phyloP scores from a whole-genome alignment of 208 protist genomes.

The Trypanosoma conorhini region DNA sequence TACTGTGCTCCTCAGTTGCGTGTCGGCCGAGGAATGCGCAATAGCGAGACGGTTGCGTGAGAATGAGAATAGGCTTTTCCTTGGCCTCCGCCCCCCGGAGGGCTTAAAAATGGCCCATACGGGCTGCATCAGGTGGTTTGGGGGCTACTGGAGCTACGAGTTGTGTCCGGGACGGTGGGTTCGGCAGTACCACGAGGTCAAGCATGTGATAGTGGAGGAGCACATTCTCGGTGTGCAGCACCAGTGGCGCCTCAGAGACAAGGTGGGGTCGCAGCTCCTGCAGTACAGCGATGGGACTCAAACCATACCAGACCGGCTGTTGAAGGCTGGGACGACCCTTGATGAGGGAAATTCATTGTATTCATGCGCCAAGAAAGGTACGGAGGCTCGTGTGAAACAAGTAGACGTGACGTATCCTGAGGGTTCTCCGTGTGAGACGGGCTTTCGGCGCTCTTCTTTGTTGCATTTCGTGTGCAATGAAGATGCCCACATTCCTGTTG shows the following conservation, averaged over 20 bases:
- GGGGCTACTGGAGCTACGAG: conserved; percentile 30
- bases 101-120: not conserved
- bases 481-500: not conserved
- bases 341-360: not conserved
- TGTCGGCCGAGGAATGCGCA: conserved; percentile 13
- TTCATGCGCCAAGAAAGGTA: not conserved
- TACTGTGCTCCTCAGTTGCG: conserved; percentile 11
- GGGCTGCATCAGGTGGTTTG: conserved; percentile 10
- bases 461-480: conserved; percentile 30
- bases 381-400: not conserved
- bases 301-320: conserved; percentile 27
- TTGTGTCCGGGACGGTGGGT: conserved; percentile 41
- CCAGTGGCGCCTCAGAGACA: conserved; percentile 24
- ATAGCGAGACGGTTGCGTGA: conserved; percentile 22
- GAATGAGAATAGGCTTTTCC: conserved; percentile 21
- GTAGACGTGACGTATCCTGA: conserved; percentile 18
- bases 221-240: conserved; percentile 36
- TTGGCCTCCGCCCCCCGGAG: not conserved
- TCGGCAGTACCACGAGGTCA: conserved; percentile 30
- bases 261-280: conserved; percentile 12
- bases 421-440: conserved; percentile 6
- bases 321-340: not conserved
- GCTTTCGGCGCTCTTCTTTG: not conserved
- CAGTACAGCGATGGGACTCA: conserved; percentile 13
- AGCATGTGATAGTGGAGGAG: conserved; percentile 30